These are phyloP conservation scores for Incumbomyces delicatus DNA, from an alignment of 2,329 filamentous ascomycete species.

Conservation along the genomic window DNA sequence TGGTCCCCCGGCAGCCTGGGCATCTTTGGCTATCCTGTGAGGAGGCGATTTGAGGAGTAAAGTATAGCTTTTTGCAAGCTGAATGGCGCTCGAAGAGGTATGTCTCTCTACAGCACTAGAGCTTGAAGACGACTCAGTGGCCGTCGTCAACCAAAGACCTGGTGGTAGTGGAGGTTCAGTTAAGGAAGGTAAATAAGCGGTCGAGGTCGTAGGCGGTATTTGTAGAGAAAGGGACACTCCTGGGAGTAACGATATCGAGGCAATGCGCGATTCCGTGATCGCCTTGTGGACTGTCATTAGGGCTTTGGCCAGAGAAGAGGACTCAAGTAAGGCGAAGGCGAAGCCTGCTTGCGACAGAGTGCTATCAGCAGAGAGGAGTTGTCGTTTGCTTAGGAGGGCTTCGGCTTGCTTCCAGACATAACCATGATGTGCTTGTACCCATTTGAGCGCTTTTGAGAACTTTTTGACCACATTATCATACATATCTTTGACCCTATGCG, in stretches of 20 bases:
- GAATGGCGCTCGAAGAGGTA: constrained; percentile 41
- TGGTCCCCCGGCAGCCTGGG: constrained; percentile 61
- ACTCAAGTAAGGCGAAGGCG: constrained; percentile 32
- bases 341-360: constrained; percentile 35
- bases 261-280: constrained; percentile 76
- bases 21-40: constrained; percentile 61
- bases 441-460: constrained; percentile 83
- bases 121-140: constrained; percentile 62
- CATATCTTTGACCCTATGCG: constrained; percentile 62
- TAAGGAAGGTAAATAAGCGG: constrained; percentile 61
- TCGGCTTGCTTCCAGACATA: constrained; percentile 91
- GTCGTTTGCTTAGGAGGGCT: constrained; percentile 68
- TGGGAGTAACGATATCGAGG: constrained; percentile 53
- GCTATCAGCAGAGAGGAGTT: constrained; percentile 39
- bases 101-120: constrained; percentile 30
- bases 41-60: constrained; percentile 50
- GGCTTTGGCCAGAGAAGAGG: constrained; percentile 69
- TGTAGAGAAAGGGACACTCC: constrained; percentile 48
- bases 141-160: constrained; percentile 79
- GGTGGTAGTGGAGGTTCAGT: constrained; percentile 54
- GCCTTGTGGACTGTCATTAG: constrained; percentile 74
- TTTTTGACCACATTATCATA: constrained; percentile 87
- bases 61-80: constrained; percentile 76
- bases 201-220: constrained; percentile 54
- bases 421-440: constrained; percentile 78